A percentile compares a stretch with the other conserved stretches of the same genome.
These are phyloP conservation scores for Neltuma alba DNA, from an alignment of 306 rosid genomes.

Conservation along the genomic window DNA sequence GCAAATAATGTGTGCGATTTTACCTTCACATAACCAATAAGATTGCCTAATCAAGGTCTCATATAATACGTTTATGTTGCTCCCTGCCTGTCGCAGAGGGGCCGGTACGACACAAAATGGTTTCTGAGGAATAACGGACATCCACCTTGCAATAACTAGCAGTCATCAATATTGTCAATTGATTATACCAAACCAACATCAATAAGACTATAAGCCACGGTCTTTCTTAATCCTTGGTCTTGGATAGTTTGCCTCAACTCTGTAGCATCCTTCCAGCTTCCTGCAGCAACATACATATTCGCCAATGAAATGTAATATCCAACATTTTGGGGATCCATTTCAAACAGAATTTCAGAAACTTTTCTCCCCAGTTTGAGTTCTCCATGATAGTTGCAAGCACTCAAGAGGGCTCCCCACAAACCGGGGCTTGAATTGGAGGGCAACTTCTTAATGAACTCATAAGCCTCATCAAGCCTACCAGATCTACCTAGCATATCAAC, in stretches of 20 bases:
- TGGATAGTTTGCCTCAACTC: conserved; percentile 43
- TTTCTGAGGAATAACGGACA: not conserved
- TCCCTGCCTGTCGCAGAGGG: not conserved
- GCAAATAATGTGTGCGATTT: not conserved
- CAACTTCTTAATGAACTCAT: conserved; percentile 44
- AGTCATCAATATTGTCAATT: not conserved
- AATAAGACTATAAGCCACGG: conserved; percentile 52
- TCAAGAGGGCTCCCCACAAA: conserved; percentile 62
- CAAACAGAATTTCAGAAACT: conserved; percentile 52
- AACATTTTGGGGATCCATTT: conserved; percentile 58
- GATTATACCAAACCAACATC: conserved; percentile 46
- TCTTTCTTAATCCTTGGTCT: conserved; percentile 47
- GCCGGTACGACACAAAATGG: not conserved
- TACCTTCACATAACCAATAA: not conserved
- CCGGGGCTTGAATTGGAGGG: conserved; percentile 42
- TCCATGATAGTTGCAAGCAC: conserved; percentile 67
- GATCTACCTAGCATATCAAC: conserved; percentile 61
- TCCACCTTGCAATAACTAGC: not conserved
- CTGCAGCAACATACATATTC: conserved; percentile 65
- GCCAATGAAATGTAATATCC: conserved; percentile 63
- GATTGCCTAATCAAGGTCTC: not conserved
- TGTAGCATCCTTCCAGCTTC: conserved; percentile 69
- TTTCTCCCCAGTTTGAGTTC: conserved; percentile 55
- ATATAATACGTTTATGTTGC: not conserved
- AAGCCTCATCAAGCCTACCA: conserved; percentile 55